Base-by-base conservation (phyloP, 176 grass and related monocot species). In the Tuctoria greenei region DNA sequence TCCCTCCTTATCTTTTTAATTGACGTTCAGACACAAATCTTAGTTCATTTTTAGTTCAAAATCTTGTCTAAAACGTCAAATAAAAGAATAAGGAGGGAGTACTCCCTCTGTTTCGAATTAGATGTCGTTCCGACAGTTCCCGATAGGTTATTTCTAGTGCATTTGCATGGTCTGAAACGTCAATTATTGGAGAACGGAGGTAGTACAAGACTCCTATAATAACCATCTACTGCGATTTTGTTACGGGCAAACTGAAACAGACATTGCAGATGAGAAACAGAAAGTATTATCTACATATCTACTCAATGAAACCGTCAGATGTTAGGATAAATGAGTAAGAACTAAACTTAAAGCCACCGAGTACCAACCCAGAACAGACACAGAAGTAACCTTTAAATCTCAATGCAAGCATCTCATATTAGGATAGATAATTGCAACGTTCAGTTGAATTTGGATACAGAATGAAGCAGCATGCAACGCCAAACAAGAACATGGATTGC, bases 391-490 rank as follows among this genome's bases (percentile, higher is more conserved):
- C 49, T 45, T 75, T 25, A 24, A 35, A 42, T 18, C 68, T 67
- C 16, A 61, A 52, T 17, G 24, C 38, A 90, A 86, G 74, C 47
- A 68, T 74, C 44, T 15, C 36, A 71, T 68, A 31, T 67, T 11
- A 67, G 28, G 43, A 72, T 56, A 23, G 55, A 81, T 42, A 46
- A 80, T 54, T n/a, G 62, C 62, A 74, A 61, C 34, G 12, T 25
- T 10, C 60, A 51, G 21, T 44, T 67, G 59, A 25, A 77, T 65
- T 66, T 27, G 63, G 10, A 24, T 68, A 82, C 40, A 36, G 54
- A 74, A 36, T 24, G 74, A 72, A 55, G n/a, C 39, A 77, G 42
- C 82, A 89, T 85, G 86, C 71, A 77, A n/a, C 67, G 63, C 34
- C 7, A 75, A 75, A 68, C 58, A 8, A 61, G 73, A 71, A 64